These are phyloP conservation scores for Pterocarpus santalinus DNA, from an alignment of 306 rosid species.

Conservation along the genomic window DNA sequence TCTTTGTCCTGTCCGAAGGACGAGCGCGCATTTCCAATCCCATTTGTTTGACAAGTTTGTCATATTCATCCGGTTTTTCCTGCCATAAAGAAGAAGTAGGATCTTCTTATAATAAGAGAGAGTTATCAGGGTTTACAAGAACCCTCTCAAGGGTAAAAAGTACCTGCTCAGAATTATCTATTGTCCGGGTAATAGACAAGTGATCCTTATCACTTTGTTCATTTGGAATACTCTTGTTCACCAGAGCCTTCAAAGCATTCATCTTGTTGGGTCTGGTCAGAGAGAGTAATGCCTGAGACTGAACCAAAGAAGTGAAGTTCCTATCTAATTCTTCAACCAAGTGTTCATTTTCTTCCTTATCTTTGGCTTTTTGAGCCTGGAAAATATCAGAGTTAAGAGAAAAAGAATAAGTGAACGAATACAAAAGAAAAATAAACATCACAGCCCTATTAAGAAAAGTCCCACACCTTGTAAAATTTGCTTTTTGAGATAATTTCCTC, in stretches of 20 bases:
- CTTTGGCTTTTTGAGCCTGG: conserved; percentile 91
- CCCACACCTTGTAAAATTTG: conserved; percentile 77
- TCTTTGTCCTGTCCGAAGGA: conserved; percentile 88
- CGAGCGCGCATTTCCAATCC: conserved; percentile 88
- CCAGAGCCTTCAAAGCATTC: conserved; percentile 76
- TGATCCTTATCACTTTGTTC: conserved; percentile 58
- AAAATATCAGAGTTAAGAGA: conserved; percentile 40
- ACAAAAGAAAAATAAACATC: conserved; percentile 28
- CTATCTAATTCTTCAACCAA: conserved; percentile 82
- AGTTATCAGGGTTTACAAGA: conserved; percentile 12
- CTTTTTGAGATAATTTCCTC: conserved; percentile 82
- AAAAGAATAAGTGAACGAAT: conserved; percentile 28
- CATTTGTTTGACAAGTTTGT: conserved; percentile 76
- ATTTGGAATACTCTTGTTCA: conserved; percentile 59
- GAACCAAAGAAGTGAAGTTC: conserved; percentile 66
- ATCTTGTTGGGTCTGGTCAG: conserved; percentile 72
- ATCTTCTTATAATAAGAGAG: conserved; percentile 22
- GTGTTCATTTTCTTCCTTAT: conserved; percentile 80
- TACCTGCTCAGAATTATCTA: conserved; percentile 62
- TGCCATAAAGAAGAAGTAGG: conserved; percentile 56
- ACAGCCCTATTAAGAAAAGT: conserved; percentile 21
- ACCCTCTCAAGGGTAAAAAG: conserved; percentile 34
- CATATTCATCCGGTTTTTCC: conserved; percentile 83
- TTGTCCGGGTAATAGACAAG: conserved; percentile 47
- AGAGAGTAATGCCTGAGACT: conserved; percentile 66